Conservation (phyloP, 345 rosid genomes). For the Bruguiera parviflora region DNA sequence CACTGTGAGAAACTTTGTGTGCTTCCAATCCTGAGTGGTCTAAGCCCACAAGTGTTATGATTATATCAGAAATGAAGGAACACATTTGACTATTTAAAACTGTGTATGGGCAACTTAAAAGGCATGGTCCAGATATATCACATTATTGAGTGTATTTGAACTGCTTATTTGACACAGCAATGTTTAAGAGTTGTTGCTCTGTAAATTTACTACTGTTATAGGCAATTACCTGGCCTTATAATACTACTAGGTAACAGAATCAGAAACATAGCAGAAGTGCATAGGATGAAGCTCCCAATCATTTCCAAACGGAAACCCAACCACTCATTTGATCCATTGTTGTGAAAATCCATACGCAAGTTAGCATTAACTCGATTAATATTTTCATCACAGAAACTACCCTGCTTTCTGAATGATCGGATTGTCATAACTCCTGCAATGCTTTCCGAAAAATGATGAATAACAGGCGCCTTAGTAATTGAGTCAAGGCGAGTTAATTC, state of each 20-base stretch:
- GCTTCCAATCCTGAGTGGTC: no score
- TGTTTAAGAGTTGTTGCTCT: background rate
- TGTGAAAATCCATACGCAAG: slow-evolving; percentile 89
- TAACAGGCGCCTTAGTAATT: slow-evolving; percentile 83
- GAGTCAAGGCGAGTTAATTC: slow-evolving; percentile 76
- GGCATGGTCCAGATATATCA: no score
- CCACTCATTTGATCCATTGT: slow-evolving; percentile 90
- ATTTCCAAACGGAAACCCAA: slow-evolving; percentile 81
- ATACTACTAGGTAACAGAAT: slow-evolving; percentile 72
- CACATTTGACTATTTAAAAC: background rate
- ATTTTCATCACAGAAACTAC: slow-evolving; percentile 53
- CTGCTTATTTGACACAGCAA: background rate
- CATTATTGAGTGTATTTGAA: no score
- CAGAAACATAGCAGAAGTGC: slow-evolving; percentile 71
- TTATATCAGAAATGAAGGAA: background rate
- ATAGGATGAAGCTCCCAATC: slow-evolving; percentile 72
- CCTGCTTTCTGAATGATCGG: slow-evolving; percentile 58
- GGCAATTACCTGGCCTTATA: slow-evolving; percentile 68
- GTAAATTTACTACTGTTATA: background rate
- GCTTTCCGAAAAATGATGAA: slow-evolving; percentile 75
- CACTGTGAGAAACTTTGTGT: no score
- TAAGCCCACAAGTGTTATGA: no score
- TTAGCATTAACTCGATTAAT: slow-evolving; percentile 54
- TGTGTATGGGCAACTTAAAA: no score
- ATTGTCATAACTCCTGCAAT: slow-evolving; percentile 67